phyloP scores from a whole-genome alignment of 331 rosid genomes.

The Quercus lobata region DNA sequence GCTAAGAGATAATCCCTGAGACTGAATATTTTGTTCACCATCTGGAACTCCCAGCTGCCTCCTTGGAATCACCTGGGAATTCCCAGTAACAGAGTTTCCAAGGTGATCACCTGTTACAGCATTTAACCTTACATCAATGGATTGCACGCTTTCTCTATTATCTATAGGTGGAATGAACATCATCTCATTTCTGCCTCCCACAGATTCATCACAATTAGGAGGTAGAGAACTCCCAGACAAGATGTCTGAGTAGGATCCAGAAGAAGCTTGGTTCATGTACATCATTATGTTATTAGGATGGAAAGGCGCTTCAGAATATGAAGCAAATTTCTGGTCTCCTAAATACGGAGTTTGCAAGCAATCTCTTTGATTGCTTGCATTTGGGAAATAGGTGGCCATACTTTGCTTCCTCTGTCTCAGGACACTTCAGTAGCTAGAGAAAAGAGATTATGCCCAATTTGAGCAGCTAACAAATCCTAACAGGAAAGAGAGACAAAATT shows the following conservation, averaged over 20 bases:
- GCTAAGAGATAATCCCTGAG: slow-evolving; percentile 83
- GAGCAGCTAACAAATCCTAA: slow-evolving; percentile 13
- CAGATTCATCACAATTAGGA: slow-evolving; percentile 42
- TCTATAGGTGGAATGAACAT: slow-evolving; percentile 53
- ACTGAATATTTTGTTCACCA: slow-evolving; percentile 49
- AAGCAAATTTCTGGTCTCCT: slow-evolving; percentile 39
- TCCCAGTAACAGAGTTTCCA: slow-evolving; percentile 29
- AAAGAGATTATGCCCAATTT: background rate
- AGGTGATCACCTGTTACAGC: slow-evolving; percentile 23
- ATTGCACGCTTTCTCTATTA: slow-evolving; percentile 33
- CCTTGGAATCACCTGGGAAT: slow-evolving; percentile 28
- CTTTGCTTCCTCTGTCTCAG: slow-evolving; percentile 1
- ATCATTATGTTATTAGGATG: slow-evolving; percentile 39
- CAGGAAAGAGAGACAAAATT: background rate
- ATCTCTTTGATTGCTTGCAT: slow-evolving; percentile 34
- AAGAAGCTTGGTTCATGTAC: slow-evolving; percentile 58
- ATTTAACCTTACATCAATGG: slow-evolving; percentile 32
- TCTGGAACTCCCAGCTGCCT: slow-evolving; percentile 34
- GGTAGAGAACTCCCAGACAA: slow-evolving; percentile 38
- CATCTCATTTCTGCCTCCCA: slow-evolving; percentile 56
- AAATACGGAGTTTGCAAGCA: slow-evolving; percentile 21
- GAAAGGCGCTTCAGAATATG: slow-evolving; percentile 28
- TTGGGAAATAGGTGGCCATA: slow-evolving; percentile 39
- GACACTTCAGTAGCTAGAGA: background rate
- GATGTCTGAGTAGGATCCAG: slow-evolving; percentile 58